phyloP scores from a whole-genome alignment of 1,284 basidiomycete genomes.

The Sanghuangporus weigelae region DNA sequence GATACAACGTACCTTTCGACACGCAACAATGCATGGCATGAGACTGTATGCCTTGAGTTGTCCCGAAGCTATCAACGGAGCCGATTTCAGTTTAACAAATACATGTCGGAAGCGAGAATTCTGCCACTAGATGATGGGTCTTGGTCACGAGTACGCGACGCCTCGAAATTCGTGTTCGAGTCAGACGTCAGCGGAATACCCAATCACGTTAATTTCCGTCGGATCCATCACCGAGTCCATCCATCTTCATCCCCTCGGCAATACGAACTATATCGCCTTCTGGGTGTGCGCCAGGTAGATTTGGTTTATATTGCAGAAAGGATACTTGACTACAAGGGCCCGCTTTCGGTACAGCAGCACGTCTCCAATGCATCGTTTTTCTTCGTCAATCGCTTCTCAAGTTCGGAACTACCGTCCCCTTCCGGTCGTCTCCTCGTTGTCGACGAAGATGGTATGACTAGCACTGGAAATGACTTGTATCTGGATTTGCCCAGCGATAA shows the following conservation, averaged over 20 bases:
- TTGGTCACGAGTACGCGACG: background rate
- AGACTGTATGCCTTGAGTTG: background rate
- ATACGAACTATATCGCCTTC: background rate
- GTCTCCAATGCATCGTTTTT: background rate
- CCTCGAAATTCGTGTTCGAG: constrained; percentile 4
- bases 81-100: background rate
- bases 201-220: constrained; percentile 15
- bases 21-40: background rate
- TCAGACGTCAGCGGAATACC: constrained; percentile 6
- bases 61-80: background rate
- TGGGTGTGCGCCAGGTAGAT: background rate
- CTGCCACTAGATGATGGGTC: background rate
- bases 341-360: background rate
- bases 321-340: background rate
- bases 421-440: background rate
- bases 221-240: constrained; percentile 10
- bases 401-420: background rate
- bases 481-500: background rate
- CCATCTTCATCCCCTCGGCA: background rate
- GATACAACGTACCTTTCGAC: background rate
- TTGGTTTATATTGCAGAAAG: background rate
- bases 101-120: background rate
- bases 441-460: background rate
- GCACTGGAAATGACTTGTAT: background rate
- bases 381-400: background rate